phyloP scores from a whole-genome alignment of 768 basidiomycete species.

The Auriscalpium vulgare region DNA sequence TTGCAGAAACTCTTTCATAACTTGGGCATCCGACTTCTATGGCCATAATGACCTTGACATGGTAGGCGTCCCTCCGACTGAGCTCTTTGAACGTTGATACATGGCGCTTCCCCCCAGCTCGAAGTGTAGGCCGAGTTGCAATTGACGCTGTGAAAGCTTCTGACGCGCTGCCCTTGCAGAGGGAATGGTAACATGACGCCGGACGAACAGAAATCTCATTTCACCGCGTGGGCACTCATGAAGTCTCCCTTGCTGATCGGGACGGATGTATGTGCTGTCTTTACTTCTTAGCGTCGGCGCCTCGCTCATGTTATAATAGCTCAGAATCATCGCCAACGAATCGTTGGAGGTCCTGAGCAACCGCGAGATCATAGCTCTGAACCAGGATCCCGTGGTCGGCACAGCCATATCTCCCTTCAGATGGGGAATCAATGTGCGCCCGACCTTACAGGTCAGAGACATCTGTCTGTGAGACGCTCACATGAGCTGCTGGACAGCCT shows the following conservation, averaged over 20 bases:
- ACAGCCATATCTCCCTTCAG: conserved; percentile 60
- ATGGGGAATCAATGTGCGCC: conserved; percentile 57
- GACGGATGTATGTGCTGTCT: conserved; percentile 35
- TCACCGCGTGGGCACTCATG: conserved; percentile 67
- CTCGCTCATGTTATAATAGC: conserved; percentile 21
- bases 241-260: conserved; percentile 64
- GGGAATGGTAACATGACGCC: conserved; percentile 55
- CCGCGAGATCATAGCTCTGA: conserved; percentile 57
- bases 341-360: conserved; percentile 53
- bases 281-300: too few species aligned
- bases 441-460: not conserved
- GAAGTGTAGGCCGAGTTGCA: conserved; percentile 38
- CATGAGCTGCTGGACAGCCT: conserved; percentile 17
- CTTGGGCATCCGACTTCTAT: conserved; percentile 58
- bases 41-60: conserved; percentile 67
- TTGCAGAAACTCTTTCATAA: conserved; percentile 54
- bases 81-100: not conserved
- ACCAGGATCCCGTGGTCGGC: conserved; percentile 59
- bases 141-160: not conserved
- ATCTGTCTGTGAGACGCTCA: not conserved
- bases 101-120: conserved; percentile 27
- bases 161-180: conserved; percentile 22
- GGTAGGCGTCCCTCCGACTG: conserved; percentile 24
- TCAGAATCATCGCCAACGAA: conserved; percentile 41
- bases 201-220: conserved; percentile 63